phyloP scores from a whole-genome alignment of 495 filamentous ascomycete species.

The Penicillium parvum region DNA sequence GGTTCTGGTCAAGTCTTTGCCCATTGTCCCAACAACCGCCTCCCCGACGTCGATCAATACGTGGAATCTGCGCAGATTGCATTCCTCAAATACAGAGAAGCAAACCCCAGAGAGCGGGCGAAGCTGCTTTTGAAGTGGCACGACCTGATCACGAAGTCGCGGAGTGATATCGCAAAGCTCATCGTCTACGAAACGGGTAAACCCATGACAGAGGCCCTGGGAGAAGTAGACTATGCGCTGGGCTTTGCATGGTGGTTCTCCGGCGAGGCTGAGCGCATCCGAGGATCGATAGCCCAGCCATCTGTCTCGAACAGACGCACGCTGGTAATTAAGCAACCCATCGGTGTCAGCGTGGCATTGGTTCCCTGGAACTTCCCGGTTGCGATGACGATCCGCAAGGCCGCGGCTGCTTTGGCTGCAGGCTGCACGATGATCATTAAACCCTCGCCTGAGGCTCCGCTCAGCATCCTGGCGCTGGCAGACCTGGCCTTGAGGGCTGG shows the following conservation, averaged over 20 bases:
- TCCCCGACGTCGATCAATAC: slow-evolving; percentile 4
- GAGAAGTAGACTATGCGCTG: slow-evolving; percentile 45
- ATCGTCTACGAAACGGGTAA: slow-evolving; percentile 48
- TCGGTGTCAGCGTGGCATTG: slow-evolving; percentile 38
- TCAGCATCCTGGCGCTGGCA: slow-evolving; percentile 52
- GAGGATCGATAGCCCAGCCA: slow-evolving; percentile 33
- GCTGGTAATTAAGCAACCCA: slow-evolving; percentile 47
- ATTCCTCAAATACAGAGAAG: slow-evolving; percentile 5
- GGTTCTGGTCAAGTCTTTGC: slow-evolving; percentile 4
- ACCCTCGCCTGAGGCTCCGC: slow-evolving; percentile 46
- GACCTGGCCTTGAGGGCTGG: slow-evolving; percentile 56
- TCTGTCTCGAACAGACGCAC: slow-evolving; percentile 33
- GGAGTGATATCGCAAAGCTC: slow-evolving; percentile 43
- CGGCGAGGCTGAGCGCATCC: slow-evolving; percentile 46
- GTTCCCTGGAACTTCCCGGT: slow-evolving; percentile 47
- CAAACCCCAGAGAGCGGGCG: slow-evolving; percentile 15
- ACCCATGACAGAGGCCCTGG: slow-evolving; percentile 39
- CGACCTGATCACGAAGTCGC: slow-evolving; percentile 30
- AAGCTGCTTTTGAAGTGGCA: slow-evolving; percentile 21
- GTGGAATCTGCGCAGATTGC: slow-evolving; percentile 2
- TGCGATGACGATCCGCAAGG: slow-evolving; percentile 58
- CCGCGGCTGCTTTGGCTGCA: slow-evolving; percentile 56
- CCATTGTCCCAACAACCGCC: slow-evolving; percentile 2
- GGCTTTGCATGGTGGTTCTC: slow-evolving; percentile 50
- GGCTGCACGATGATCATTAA: slow-evolving; percentile 55